A percentile compares a stretch with the other conserved stretches of the same genome.
phyloP scores from a whole-genome alignment of 2,329 filamentous ascomycete species.

The Tricladium varicosporioides region DNA sequence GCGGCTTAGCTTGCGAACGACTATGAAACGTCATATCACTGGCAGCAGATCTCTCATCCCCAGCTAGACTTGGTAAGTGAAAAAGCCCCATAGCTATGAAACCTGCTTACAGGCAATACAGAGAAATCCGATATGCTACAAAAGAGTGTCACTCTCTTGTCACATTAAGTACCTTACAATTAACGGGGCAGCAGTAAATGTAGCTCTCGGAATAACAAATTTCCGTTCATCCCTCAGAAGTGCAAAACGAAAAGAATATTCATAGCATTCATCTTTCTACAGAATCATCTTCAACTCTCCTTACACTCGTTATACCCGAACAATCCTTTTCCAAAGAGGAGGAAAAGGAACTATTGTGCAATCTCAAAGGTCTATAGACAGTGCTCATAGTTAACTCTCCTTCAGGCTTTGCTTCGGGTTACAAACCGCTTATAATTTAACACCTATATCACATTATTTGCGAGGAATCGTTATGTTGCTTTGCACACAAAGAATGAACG shows the following conservation, averaged over 20 bases:
- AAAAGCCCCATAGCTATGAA: neutral
- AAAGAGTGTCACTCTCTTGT: slow-evolving; percentile 4
- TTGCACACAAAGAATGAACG: slow-evolving; percentile 2
- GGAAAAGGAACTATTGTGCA: neutral
- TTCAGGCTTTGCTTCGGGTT: neutral
- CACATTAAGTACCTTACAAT: slow-evolving; percentile 2
- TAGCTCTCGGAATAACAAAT: neutral
- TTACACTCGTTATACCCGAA: neutral
- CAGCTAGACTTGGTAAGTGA: slow-evolving; percentile 1
- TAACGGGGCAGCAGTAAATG: neutral
- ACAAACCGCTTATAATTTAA: neutral
- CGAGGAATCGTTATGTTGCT: neutral
- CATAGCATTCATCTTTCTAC: neutral
- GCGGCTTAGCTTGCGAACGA: neutral
- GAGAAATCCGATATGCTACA: neutral
- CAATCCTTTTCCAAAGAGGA: neutral
- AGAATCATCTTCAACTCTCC: slow-evolving; percentile 1
- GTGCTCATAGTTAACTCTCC: slow-evolving; percentile 1
- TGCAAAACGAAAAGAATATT: neutral
- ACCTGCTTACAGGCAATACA: neutral
- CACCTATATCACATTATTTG: slow-evolving; percentile 1
- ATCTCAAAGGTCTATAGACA: neutral
- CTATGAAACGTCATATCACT: slow-evolving; percentile 1
- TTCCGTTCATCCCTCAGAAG: neutral
- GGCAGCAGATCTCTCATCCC: slow-evolving; percentile 1